phyloP scores from a whole-genome alignment of 495 filamentous ascomycete species.

The Daldinia loculata region DNA sequence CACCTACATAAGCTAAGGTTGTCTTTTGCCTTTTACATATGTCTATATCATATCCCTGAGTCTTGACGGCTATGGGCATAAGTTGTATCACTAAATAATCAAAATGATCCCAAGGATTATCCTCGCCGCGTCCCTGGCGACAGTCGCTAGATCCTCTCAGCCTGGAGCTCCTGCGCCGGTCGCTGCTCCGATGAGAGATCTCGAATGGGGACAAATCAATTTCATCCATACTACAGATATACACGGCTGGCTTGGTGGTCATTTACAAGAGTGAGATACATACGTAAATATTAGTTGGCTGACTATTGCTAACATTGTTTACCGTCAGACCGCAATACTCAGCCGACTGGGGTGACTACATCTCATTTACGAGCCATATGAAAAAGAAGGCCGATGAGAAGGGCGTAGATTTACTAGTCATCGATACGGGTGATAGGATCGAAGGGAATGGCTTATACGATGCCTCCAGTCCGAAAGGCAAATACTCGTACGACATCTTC shows the following conservation, averaged over 20 bases:
- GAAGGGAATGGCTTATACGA: slow-evolving; percentile 99
- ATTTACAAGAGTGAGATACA: slow-evolving; percentile 78
- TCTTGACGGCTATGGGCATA: slow-evolving; percentile 24
- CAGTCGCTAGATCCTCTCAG: slow-evolving; percentile 66
- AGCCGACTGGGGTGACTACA: slow-evolving; percentile 97
- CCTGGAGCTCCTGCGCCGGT: slow-evolving; percentile 82
- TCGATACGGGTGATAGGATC: slow-evolving; percentile 93
- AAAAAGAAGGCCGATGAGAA: slow-evolving; percentile 76
- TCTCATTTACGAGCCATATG: slow-evolving; percentile 89
- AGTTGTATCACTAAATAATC: not conserved
- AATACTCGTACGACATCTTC: slow-evolving; percentile 87
- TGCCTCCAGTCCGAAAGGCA: slow-evolving; percentile 83
- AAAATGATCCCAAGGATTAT: slow-evolving; percentile 40
- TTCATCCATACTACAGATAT: slow-evolving; percentile 94
- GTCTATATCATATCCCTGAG: slow-evolving; percentile 3
- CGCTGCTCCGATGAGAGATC: slow-evolving; percentile 78
- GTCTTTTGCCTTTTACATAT: slow-evolving; percentile 11
- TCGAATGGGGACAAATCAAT: slow-evolving; percentile 92
- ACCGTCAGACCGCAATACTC: slow-evolving; percentile 77
- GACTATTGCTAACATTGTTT: slow-evolving; percentile 38
- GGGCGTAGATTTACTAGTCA: slow-evolving; percentile 82
- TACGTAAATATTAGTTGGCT: not conserved
- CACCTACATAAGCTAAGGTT: not conserved
- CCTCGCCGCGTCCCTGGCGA: slow-evolving; percentile 43
- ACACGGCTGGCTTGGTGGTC: slow-evolving; percentile 95